Evolutionary conservation across 177 flowering plant species (phyloP), one percentile per base, ranked within the genome.

Genomic region (Vitis hybrid): DNA sequence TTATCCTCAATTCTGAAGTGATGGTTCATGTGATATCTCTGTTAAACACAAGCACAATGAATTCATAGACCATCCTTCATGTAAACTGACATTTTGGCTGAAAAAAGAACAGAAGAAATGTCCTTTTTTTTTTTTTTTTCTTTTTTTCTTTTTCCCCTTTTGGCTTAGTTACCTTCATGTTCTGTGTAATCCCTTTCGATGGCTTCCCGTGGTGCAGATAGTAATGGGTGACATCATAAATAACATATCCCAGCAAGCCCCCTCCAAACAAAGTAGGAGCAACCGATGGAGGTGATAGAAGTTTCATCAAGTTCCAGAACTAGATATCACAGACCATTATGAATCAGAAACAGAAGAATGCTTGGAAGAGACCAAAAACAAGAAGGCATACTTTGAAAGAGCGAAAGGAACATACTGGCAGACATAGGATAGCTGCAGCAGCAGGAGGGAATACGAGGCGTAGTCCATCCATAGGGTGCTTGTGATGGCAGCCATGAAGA

Each of bases 401-500:
- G 45, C 7, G 7, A 34, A 34, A 34, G 6, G 45, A 34, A 34
- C 45, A 34, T 34, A 4, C 6, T 34, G 45, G 45, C 7, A 34
- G 45, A 34, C 45, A 34, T n/a, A 95, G 78, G 66, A 91, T 70
- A 68, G 98, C 96, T 66, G 99, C 83, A 48, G 90, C 96, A 69
- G 97, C 80, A 70, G 98, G 99, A 68, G 98, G 98, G 73, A 94
- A 94, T 69, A 93, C 96, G 73, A 94, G 99, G 51, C 99, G 89
- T 34, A 91, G 79, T 45, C 91, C 90, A 82, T 94, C 99, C 95
- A 89, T 91, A 8, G 98, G 98, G 72, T 94, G 98, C 83, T 94
- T 92, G 70, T 92, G 97, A 73, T 92, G 98, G 82, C 94, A 92
- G 64, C 98, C 97, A 81, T 93, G 99, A 65, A 95, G 84, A 84